A percentile compares a stretch with the other conserved stretches of the same genome.
Evolutionary conservation across 2,329 filamentous ascomycete genomes (phyloP).

Genomic region (Aureobasidium leucospermi): DNA sequence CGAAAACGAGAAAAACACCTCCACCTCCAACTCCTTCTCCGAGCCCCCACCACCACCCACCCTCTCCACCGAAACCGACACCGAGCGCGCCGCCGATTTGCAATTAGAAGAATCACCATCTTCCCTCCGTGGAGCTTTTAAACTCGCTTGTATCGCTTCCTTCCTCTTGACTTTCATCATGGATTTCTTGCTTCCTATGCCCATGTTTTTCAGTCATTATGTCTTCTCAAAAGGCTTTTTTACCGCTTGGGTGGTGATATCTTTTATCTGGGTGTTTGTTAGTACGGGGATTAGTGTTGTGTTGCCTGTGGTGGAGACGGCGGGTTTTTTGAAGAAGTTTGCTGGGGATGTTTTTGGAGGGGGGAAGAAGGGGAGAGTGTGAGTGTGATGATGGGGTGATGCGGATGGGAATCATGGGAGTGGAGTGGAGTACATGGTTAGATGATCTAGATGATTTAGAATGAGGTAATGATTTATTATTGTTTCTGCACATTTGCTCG

Average conservation of each 20-base stretch:
- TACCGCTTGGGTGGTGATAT: constrained; percentile 32
- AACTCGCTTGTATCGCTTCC: constrained; percentile 30
- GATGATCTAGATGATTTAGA: no score
- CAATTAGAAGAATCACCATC: constrained; percentile 26
- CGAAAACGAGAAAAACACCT: neutral
- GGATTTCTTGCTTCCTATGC: constrained; percentile 34
- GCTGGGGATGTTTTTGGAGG: constrained; percentile 5
- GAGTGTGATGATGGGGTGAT: no score
- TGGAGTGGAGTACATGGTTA: no score
- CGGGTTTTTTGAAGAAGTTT: constrained; percentile 21
- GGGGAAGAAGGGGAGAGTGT: neutral
- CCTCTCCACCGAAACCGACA: neutral
- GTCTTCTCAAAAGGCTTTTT: constrained; percentile 36
- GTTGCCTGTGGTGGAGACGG: constrained; percentile 36
- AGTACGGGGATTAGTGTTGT: constrained; percentile 30
- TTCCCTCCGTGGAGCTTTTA: constrained; percentile 30
- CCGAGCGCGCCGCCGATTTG: constrained; percentile 16
- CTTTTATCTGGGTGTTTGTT: constrained; percentile 34
- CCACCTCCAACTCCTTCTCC: neutral
- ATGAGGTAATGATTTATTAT: no score
- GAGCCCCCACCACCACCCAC: neutral
- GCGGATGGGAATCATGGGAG: no score
- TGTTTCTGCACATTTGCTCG: no score
- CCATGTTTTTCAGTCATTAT: constrained; percentile 35
- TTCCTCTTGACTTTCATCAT: constrained; percentile 32